Evolutionary conservation across 495 filamentous ascomycete species (phyloP).

Genomic region (Hypoxylon crocopeplum): DNA sequence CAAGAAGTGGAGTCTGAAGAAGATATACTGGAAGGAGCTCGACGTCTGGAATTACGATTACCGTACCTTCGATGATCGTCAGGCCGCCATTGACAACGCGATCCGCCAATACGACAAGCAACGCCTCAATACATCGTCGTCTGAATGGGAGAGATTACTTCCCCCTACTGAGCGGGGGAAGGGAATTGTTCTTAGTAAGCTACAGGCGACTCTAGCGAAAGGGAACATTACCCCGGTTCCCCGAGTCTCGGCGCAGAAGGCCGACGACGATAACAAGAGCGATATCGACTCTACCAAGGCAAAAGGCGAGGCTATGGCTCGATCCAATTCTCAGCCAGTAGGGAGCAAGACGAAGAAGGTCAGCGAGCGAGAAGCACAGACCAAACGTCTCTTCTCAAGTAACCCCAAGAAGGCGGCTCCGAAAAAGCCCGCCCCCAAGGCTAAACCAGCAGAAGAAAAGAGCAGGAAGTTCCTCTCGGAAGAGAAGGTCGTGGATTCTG

Average conservation of each 20-base stretch:
- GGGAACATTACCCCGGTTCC: slow-evolving; percentile 65
- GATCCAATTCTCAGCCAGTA: slow-evolving; percentile 59
- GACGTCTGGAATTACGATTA: slow-evolving; percentile 83
- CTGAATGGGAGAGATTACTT: slow-evolving; percentile 81
- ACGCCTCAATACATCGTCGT: slow-evolving; percentile 73
- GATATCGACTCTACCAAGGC: slow-evolving; percentile 62
- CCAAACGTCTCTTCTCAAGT: slow-evolving; percentile 66
- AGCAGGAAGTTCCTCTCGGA: slow-evolving; percentile 58
- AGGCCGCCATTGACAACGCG: slow-evolving; percentile 84
- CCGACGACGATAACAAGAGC: slow-evolving; percentile 61
- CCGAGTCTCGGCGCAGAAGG: slow-evolving; percentile 62
- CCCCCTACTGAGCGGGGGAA: slow-evolving; percentile 78
- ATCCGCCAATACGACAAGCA: slow-evolving; percentile 80
- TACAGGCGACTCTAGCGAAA: slow-evolving; percentile 67
- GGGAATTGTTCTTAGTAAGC: slow-evolving; percentile 78
- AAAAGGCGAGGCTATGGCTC: slow-evolving; percentile 60
- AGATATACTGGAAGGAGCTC: slow-evolving; percentile 79
- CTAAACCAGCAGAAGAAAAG: slow-evolving; percentile 39
- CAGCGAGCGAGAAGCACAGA: slow-evolving; percentile 65
- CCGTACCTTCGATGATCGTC: slow-evolving; percentile 67
- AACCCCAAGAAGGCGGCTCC: slow-evolving; percentile 40
- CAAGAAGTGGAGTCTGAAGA: slow-evolving; percentile 71
- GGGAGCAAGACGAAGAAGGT: slow-evolving; percentile 64
- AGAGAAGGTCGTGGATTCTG: slow-evolving; percentile 78
- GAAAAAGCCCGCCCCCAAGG: slow-evolving; percentile 59